Base-by-base conservation (phyloP, 108 stramenopile species). In the Discostella stelligeroides region DNA sequence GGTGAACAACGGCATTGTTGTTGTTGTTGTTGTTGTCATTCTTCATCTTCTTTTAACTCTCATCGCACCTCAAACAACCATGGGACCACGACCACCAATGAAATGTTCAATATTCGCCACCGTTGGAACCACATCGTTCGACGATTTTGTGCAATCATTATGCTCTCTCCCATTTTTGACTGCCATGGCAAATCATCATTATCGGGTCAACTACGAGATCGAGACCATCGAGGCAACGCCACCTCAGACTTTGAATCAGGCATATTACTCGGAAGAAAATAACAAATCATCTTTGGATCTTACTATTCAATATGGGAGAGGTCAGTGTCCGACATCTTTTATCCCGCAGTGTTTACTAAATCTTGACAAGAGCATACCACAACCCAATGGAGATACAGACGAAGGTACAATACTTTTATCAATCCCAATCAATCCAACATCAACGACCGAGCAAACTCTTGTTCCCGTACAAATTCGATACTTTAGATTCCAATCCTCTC, bases 81-180 rank as follows among this genome's bases (percentile, higher is more conserved):
- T n/a, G n/a, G n/a, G n/a, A n/a, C n/a, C n/a, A n/a, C n/a, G n/a
- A n/a, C n/a, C n/a, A n/a, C n/a, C n/a, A n/a, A 58, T 58, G 57
- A 58, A 58, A 39, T 39, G 38, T 15, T 39, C 49, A 53, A 86
- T 95, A 12, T 96, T 97, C 64, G 96, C 96, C 20, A 98, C 97
- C 10, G 97, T 98, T 8, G 97, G 97, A 25, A 98, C 97, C 5
- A 98, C 97, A 24, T 79, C 68, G 28, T 98, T 98, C 68, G 95
- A 97, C 53, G 66, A 69, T 24, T 81, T 97, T 11, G 68, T 96
- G 25, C 18, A 81, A 56, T 82, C 81, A 17, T 53, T 88, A 21
- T 82, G 88, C 49, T 62, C 82, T 14, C 56, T 79, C 10, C 43
- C 72, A 24, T 87, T 89, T 48, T 62, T 92, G 6, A 63, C 79